Conservation (phyloP, 208 protist species). For the Acanthamoeba lenticulata region DNA sequence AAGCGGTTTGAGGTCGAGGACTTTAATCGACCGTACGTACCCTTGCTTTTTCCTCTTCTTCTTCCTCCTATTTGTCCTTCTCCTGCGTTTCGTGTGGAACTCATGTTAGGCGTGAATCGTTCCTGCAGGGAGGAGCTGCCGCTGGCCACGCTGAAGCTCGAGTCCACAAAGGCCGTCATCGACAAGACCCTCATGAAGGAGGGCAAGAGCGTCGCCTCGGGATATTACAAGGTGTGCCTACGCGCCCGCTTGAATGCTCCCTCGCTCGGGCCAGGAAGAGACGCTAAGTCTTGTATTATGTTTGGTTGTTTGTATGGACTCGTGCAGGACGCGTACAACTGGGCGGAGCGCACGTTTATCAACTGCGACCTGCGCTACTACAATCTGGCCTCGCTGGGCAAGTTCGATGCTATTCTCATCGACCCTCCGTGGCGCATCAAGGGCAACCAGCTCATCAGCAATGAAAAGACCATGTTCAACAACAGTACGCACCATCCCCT, state of each 20-base stretch:
- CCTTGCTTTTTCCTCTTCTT: neutral
- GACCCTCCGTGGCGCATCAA: slow-evolving; percentile 79
- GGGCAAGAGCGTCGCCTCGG: neutral
- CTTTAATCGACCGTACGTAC: neutral
- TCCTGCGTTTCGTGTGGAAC: too few species aligned
- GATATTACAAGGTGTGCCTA: slow-evolving; percentile 25
- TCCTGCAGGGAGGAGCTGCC: slow-evolving; percentile 37
- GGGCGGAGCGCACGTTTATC: slow-evolving; percentile 40
- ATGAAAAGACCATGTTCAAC: slow-evolving; percentile 73
- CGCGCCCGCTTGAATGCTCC: neutral
- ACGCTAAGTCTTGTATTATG: too few species aligned
- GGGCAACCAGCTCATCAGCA: slow-evolving; percentile 62
- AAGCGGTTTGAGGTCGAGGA: slow-evolving; percentile 29
- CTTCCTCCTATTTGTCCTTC: too few species aligned
- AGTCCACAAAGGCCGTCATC: slow-evolving; percentile 40
- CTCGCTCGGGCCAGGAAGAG: too few species aligned
- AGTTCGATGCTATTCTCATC: slow-evolving; percentile 80
- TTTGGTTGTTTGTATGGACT: too few species aligned
- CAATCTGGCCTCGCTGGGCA: slow-evolving; percentile 70
- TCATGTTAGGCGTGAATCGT: neutral
- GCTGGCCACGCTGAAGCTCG: neutral
- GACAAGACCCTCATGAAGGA: slow-evolving; percentile 54
- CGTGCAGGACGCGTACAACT: slow-evolving; percentile 4
- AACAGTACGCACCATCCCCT: slow-evolving; percentile 42
- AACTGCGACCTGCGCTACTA: slow-evolving; percentile 62